Evolutionary conservation across 345 rosid species (phyloP).

Genomic region (Conringia planisiliqua): DNA sequence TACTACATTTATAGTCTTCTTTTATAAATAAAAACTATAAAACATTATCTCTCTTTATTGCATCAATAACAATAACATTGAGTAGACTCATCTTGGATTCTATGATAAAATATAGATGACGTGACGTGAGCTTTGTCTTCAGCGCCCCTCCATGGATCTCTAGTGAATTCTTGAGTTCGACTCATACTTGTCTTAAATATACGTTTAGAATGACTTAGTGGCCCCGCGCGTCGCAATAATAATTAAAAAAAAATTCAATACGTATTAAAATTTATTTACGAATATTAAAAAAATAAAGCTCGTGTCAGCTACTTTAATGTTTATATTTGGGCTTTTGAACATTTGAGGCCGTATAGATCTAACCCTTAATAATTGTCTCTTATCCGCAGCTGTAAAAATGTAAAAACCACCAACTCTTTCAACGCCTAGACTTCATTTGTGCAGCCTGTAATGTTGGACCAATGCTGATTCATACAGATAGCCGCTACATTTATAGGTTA

Average conservation of each 20-base stretch:
- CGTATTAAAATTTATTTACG: no score
- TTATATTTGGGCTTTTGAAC: not conserved
- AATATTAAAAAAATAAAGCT: no score
- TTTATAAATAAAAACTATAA: not conserved
- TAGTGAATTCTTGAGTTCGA: not conserved
- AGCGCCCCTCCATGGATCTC: not conserved
- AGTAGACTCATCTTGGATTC: not conserved
- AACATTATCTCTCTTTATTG: conserved; percentile 1
- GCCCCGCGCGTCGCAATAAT: no score
- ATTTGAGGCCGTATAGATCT: not conserved
- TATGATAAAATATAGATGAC: not conserved
- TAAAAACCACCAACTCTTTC: not conserved
- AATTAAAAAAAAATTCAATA: no score
- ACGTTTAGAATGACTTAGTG: not conserved
- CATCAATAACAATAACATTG: conserved; percentile 1
- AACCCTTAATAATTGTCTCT: not conserved
- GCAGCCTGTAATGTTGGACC: not conserved
- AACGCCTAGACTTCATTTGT: not conserved
- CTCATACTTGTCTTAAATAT: not conserved
- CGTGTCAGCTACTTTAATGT: not conserved
- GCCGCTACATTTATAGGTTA: conserved; percentile 10
- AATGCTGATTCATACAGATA: not conserved
- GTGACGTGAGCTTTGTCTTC: not conserved
- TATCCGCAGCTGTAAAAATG: not conserved
- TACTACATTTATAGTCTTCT: not conserved